These are phyloP conservation scores for Aspergillus fructus DNA, from an alignment of 2,329 filamentous ascomycete species.

Conservation along the genomic window DNA sequence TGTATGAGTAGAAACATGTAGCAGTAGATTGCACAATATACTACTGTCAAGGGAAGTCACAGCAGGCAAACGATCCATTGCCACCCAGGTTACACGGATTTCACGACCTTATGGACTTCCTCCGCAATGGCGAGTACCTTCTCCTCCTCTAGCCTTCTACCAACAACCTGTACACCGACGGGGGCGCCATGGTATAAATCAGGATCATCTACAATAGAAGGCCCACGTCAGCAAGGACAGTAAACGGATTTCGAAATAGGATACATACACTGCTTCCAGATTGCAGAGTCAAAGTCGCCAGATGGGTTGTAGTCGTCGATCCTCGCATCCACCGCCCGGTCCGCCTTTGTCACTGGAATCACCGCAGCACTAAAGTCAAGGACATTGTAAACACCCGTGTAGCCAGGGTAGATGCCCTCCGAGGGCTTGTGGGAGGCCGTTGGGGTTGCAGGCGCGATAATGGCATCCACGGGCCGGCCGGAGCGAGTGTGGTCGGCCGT, in stretches of 20 bases:
- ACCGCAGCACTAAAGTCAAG: neutral
- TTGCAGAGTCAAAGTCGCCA: neutral
- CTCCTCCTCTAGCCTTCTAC: neutral
- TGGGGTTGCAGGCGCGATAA: neutral
- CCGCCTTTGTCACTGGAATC: neutral
- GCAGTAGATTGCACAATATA: too few relatives aligned
- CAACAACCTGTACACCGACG: neutral
- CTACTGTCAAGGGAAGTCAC: too few relatives aligned
- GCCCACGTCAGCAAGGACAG: too few relatives aligned
- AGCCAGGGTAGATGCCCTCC: neutral
- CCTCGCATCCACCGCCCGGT: neutral
- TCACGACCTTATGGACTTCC: neutral
- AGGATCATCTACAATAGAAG: neutral
- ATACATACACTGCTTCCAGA: neutral
- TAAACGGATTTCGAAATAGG: too few relatives aligned
- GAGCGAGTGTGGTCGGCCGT: neutral
- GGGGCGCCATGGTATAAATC: neutral
- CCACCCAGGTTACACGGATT: too few relatives aligned
- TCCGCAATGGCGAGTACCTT: neutral
- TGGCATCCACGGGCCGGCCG: neutral
- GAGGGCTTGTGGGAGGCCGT: neutral
- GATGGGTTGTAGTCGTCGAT: neutral
- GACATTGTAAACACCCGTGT: neutral
- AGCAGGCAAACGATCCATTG: too few relatives aligned
- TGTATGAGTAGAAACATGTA: too few relatives aligned